Evolutionary conservation across 2,329 filamentous ascomycete genomes (phyloP).

Genomic region (Clarireedia sp.): DNA sequence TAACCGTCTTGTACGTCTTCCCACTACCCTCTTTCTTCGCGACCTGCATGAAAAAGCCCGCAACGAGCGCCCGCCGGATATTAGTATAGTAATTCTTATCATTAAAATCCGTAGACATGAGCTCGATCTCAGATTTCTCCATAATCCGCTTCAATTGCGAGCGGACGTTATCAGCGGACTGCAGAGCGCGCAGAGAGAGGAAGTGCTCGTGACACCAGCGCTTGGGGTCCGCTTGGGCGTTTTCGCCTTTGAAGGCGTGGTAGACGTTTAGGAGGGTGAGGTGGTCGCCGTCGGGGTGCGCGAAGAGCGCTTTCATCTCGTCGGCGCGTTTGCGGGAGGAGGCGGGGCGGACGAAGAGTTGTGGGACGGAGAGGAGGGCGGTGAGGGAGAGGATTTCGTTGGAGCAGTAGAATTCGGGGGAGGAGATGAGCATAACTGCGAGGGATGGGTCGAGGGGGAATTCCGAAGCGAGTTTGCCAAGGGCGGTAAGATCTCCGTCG

Average conservation of each 20-base stretch:
- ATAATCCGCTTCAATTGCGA: constrained; percentile 90
- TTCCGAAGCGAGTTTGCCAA: constrained; percentile 83
- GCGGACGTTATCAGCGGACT: constrained; percentile 90
- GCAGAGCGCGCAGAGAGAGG: constrained; percentile 77
- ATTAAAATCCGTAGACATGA: constrained; percentile 82
- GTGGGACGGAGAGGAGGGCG: constrained; percentile 85
- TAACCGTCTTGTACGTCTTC: constrained; percentile 91
- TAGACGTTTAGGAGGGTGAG: constrained; percentile 95
- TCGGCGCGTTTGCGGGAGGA: constrained; percentile 83
- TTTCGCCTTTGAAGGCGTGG: constrained; percentile 82
- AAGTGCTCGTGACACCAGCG: constrained; percentile 98
- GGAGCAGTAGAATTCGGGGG: constrained; percentile 96
- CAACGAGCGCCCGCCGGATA: constrained; percentile 82
- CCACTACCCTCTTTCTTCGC: constrained; percentile 84
- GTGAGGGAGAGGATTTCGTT: constrained; percentile 97
- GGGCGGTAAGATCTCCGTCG: constrained; percentile 80
- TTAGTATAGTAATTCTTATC: constrained; percentile 98
- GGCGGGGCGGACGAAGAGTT: constrained; percentile 85
- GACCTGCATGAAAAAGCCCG: constrained; percentile 99
- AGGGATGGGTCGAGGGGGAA: constrained; percentile 91
- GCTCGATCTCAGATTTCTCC: constrained; percentile 81
- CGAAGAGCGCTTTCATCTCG: constrained; percentile 93
- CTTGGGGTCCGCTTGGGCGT: constrained; percentile 64
- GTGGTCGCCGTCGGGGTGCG: constrained; percentile 89
- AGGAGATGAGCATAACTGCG: constrained; percentile 96